Evolutionary conservation across 805 yeast genomes (phyloP), one percentile per base, ranked within the genome.

Genomic region (Candida dendrica): DNA sequence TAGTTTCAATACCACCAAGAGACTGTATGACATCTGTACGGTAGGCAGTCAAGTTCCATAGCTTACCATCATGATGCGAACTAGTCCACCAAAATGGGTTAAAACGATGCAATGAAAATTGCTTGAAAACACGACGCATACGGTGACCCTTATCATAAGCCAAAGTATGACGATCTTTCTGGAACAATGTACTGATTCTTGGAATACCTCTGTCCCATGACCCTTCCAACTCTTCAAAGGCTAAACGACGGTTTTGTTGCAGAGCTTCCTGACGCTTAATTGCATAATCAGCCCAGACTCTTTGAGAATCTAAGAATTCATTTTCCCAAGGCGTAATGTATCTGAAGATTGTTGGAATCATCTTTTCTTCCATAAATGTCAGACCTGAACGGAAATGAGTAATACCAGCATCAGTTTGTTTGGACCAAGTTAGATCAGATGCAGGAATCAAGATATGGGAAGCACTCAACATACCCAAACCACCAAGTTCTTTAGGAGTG

Each of bases 71-170:
- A 59, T 93, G 98, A 36, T 85, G 84, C 44, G 81, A 76, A 42
- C 81, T 82, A 0, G 95, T 84, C 98, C 98, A 93, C 97, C 97
- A 90, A 64, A 88, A 91, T 8, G 97, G 95, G 54, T 84, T 88
- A 55, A 71, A 79, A 35, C 93, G 73, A 6, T 86, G 71, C 27
- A 85, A 63, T 8, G 85, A 77, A 52, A 67, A 89, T 51, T 80
- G 84, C 47, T 81, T 81, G 66, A 84, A 90, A 50, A 83, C 84
- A 48, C 82, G 75, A 47, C 98, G 76, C 4, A 82, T 68, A 47
- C 98, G 72, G 59, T 90, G 95, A 11, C 98, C 98, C 62, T 88
- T 87, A 54, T 93, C 98, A 58, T 88, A 85, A 0, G 96, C 96
- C 52, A 93, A 69, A 0, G 97, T 89, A 49, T 89, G 96, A 38